Base-by-base conservation (phyloP, 345 rosid species). In the Linum tenue region DNA sequence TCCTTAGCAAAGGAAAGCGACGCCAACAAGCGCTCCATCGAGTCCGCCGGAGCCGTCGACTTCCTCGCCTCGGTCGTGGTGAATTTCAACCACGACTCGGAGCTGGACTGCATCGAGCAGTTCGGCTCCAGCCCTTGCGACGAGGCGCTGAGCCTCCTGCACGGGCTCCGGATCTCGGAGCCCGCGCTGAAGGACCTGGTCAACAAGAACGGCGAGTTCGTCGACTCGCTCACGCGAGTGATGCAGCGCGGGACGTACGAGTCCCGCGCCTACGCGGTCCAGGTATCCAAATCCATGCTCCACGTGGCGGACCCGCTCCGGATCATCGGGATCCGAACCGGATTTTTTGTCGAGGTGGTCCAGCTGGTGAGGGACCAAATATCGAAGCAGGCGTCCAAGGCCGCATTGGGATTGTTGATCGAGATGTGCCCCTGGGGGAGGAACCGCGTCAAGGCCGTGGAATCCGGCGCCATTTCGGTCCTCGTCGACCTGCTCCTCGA, bases 401-500 rank as follows among this genome's bases (percentile, higher is more conserved):
- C 90, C 0, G 80, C 84, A 12, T 70, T 91, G 65, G 77, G 80
- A 56, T 71, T 83, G 38, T 72, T 91, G 31, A 67, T 81, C 55
- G 73, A 53, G 17, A 8, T 76, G 7, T 78, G 83, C 68, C 85
- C 89, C 22, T 79, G 83, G 85, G 90, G 95, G 65, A 80, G 90
- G 62, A 91, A 91, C 84, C 71, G 87, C 68, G 59, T 83, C 67
- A 87, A 81, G 69, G 86, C 82, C 1, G 90, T 83, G 3, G 82
- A 84, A 55, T 86, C 89, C 15, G 81, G 90, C 0, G 79, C 82
- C 0, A 82, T 87, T 8, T 43, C 82, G 0, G 77, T 77, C 39
- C 66, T 89, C 38, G 72, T 84, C 12, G 90, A 87, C 73, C 81
- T 79, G 64, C 90, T 91, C n/a, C 85, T 91, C 6, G 95, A 87